Base-by-base conservation (phyloP, 768 basidiomycete genomes). In the Paxillus involutus region DNA sequence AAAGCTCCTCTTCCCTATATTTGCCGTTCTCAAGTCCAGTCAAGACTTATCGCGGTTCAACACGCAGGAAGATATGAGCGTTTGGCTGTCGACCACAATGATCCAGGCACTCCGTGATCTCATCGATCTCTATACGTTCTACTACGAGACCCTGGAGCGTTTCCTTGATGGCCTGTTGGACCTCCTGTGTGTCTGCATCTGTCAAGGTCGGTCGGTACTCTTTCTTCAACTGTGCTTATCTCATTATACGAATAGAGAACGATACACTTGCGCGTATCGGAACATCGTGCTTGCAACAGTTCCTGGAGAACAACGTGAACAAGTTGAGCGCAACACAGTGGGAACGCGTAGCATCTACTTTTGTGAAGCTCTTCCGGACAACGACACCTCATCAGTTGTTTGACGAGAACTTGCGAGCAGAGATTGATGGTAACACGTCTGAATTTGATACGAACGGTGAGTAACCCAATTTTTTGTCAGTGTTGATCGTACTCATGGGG, bases 1-100 rank as follows among this genome's bases (percentile, higher is more conserved):
- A 69, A 91, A 98, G 68, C 82, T 98, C 39, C 80, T 99, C 42
- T 98, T 99, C 82, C 97, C 97, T 0, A 98, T 99, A 59, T 99
- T 99, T 67, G 91, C 94, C 0, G 92, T 98, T 44, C 78, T 99
- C 39, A 93, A 92, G 63, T 95, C 93, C 14, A 91, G 86, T 61
- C 89, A 94, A 72, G 96, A 97, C 67, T 70, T 96, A 36, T 89
- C 93, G 12, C 82, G 96, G 17, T 98, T 98, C 75, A 90, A 80
- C 69, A 95, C 94, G 5, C 94, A 97, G 64, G 97, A 98, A 66
- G 97, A 98, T 62, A 96, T 98, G 94, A 97, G 94, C 63, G 94
- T 99, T 26, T 99, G 97, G 97, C 73, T 99, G 44, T 98, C 94
- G 24, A 97, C 97, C 13, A 99, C 97, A 3, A 94, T 99, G 91